Base-by-base conservation (phyloP, 1,139 yeast genomes). In the Diutina ranongensis region DNA sequence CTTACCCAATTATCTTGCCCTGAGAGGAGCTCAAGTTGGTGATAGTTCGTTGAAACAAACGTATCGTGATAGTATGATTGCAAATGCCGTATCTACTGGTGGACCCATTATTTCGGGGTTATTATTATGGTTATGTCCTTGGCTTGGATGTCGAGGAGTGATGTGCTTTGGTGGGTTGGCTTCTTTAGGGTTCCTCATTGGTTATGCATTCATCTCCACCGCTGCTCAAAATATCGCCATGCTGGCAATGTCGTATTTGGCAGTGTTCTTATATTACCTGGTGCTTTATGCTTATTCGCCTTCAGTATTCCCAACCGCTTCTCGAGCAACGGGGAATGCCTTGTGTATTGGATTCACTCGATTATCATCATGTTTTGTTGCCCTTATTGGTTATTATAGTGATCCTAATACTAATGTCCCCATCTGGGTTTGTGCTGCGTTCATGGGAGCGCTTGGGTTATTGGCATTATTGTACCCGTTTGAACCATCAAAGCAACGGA, bases 201-300 rank as follows among this genome's bases (percentile, higher is more conserved):
- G 77, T 19, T 77, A 75, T 54, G 76, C 83, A 3, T 67, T 74
- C 1, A 76, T 76, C 31, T 65, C 71, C 52, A 72, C 73, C 2
- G 60, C 71, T 45, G 59, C 67, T 15, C 75, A 70, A 50, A 80
- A 85, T 56, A 98, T 92, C 50, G 89, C 97, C 10, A 74, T 88
- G 57, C 83, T 96, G 18, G 87, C 97, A 2, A 98, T 92, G 64
- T 98, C 98, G 36, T 92, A 92, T 78, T 92, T 92, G 94, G 63
- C 72, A 46, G 60, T 74, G 50, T 72, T 75, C 56, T 64, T 76
- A 46, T 76, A 76, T 59, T 76, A 73, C 53, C 78, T 77, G 0
- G 69, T 70, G 45, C 61, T 77, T 41, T 77, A 72, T 55, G 81
- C 80, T 1, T 76, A 72, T 50, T 72, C 80, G 1, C 81, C 82